Evolutionary conservation across 306 rosid species (phyloP), one percentile per base, ranked within the genome.

Genomic region (Ceratonia siliqua): DNA sequence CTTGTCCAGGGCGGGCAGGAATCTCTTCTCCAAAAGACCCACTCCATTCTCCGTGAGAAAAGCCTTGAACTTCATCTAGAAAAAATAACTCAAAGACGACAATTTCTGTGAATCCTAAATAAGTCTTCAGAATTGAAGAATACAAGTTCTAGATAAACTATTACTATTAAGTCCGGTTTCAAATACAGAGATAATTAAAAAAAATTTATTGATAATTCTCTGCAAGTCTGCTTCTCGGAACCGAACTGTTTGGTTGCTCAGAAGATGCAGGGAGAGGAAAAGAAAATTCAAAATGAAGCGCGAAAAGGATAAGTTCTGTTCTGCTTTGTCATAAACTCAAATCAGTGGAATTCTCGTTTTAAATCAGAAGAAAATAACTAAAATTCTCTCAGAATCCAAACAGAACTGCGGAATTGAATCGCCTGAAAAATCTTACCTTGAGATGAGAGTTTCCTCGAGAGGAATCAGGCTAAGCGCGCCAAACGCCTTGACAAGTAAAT

Each of bases 11-110:
- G 97, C 90, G 14, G 93, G 97, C 18, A 91, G 72, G 87, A 92
- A 94, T 68, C 98, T 79, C 87, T 74, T 87, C 73, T 90, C 98
- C 15, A 94, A 53, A 1, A 94, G 92, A 72, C 57, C 75, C 3
- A 92, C 93, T 4, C 93, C 97, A 81, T 87, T 90, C 33, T 90
- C 96, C 0, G 95, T 91, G 1, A 94, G 76, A 63, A 80, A 90
- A 10, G 97, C 97, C 83, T 90, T 94, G 90, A 94, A 94, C 78
- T 91, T 94, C 98, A 91, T 93, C 64, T 63, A 39, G 50, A 3
- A 7, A 43, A 42, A n/a, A 43, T 13, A 42, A 21, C 9, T 18
- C 20, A 45, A 2, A 66, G 24, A 41, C 22, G 10, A 22, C 36
- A 22, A 12, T 64, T 45, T 41, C 33, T 2, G 32, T 38, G 18